Percentiles rank a stretch among this genome's conserved stretches.
Evolutionary conservation across 2,329 filamentous ascomycete genomes (phyloP).

Genomic region (Phialophora expanda): DNA sequence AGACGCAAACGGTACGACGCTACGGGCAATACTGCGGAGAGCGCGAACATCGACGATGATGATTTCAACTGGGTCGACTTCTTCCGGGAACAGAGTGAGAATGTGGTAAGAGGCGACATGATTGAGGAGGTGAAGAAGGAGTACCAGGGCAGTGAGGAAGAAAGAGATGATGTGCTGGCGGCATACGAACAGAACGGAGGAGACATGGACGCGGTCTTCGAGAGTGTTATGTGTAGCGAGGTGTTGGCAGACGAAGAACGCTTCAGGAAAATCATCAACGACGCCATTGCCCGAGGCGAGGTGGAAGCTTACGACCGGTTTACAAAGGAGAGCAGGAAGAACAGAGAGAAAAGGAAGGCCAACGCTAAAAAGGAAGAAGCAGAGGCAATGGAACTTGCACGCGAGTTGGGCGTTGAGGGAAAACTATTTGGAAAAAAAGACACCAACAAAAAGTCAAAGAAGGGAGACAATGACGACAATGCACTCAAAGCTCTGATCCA

Average conservation of each 20-base stretch:
- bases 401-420: conserved; percentile 75
- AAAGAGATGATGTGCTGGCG: conserved; percentile 74
- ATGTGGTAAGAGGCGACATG: conserved; percentile 73
- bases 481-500: conserved; percentile 64
- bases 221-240: conserved; percentile 84
- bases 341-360: conserved; percentile 63
- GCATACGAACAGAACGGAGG: conserved; percentile 77
- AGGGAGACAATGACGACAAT: conserved; percentile 45
- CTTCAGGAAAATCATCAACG: conserved; percentile 79
- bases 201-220: conserved; percentile 76
- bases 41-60: conserved; percentile 71
- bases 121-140: conserved; percentile 76
- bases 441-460: conserved; percentile 54
- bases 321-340: conserved; percentile 71
- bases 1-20: conserved; percentile 85
- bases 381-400: conserved; percentile 76
- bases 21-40: conserved; percentile 87
- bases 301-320: conserved; percentile 73
- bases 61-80: conserved; percentile 91
- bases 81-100: conserved; percentile 81
- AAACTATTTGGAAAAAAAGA: conserved; percentile 66
- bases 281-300: conserved; percentile 73
- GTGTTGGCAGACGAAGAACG: conserved; percentile 82
- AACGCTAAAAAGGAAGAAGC: conserved; percentile 69
- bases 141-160: conserved; percentile 87